Evolutionary conservation across 768 basidiomycete species (phyloP).

Genomic region (Solioccasus polychromus): DNA sequence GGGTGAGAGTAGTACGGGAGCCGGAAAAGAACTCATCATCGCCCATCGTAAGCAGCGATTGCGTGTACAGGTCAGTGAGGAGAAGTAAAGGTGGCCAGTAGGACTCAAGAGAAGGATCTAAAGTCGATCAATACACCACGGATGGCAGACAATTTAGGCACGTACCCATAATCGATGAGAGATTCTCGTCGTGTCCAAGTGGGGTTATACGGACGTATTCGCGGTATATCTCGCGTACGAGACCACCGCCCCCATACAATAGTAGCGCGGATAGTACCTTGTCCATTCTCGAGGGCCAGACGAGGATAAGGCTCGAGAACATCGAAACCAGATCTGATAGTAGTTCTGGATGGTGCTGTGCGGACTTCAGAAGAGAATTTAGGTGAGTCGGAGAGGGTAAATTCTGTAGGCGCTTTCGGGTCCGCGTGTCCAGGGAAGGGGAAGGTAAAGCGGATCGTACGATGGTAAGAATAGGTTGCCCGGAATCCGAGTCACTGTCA

Average conservation of each 20-base stretch:
- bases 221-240: conserved; percentile 76
- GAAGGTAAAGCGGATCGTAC: conserved; percentile 36
- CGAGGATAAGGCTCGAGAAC: conserved; percentile 52
- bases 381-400: conserved; percentile 55
- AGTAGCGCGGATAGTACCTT: conserved; percentile 54
- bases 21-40: conserved; percentile 93
- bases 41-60: conserved; percentile 85
- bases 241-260: conserved; percentile 50
- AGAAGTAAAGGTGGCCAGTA: conserved; percentile 74
- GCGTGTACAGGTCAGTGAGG: conserved; percentile 77
- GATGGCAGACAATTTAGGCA: background rate
- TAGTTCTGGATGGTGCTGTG: conserved; percentile 38
- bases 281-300: conserved; percentile 61
- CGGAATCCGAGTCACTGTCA: conserved; percentile 43
- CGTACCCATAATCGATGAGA: conserved; percentile 40
- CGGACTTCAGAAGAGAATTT: conserved; percentile 45
- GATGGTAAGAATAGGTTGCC: conserved; percentile 35
- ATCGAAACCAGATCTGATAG: conserved; percentile 53
- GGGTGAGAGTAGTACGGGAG: conserved; percentile 68
- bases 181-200: conserved; percentile 56
- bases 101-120: conserved; percentile 43
- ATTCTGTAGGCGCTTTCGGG: conserved; percentile 59
- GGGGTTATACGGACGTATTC: conserved; percentile 57
- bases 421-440: conserved; percentile 54
- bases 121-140: conserved; percentile 6